phyloP scores from a whole-genome alignment of 2,329 filamentous ascomycete species.

The Lasiodiplodia theobromae region DNA sequence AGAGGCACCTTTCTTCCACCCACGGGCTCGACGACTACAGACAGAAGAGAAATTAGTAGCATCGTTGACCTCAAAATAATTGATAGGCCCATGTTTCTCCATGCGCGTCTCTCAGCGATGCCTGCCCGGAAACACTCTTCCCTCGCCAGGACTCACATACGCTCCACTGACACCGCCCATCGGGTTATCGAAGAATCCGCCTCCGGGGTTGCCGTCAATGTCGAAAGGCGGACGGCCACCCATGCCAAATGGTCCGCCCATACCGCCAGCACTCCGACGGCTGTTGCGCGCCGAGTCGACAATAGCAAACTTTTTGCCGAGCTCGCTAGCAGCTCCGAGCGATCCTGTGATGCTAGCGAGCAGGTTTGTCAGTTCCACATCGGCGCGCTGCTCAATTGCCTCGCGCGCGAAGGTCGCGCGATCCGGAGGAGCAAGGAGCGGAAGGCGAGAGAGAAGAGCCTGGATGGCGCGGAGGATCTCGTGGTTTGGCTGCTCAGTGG shows the following conservation, averaged over 20 bases:
- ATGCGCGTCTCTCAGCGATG: background rate
- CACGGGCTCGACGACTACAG: background rate
- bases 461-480: slow-evolving; percentile 86
- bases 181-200: slow-evolving; percentile 15
- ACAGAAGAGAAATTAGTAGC: background rate
- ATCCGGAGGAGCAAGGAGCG: slow-evolving; percentile 78
- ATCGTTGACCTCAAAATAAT: background rate
- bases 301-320: slow-evolving; percentile 74
- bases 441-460: slow-evolving; percentile 81
- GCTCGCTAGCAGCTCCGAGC: slow-evolving; percentile 72
- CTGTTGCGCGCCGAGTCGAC: slow-evolving; percentile 48
- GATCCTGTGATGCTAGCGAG: slow-evolving; percentile 78
- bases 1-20: background rate
- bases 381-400: slow-evolving; percentile 78
- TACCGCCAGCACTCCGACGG: background rate
- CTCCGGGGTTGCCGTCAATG: slow-evolving; percentile 11
- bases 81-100: background rate
- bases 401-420: slow-evolving; percentile 71
- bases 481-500: slow-evolving; percentile 58
- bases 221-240: slow-evolving; percentile 8
- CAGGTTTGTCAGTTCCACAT: slow-evolving; percentile 79
- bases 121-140: background rate
- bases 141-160: slow-evolving; percentile 25
- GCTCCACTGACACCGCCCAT: slow-evolving; percentile 3
- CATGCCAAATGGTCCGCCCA: background rate